Evolutionary conservation across 148 eudicot genomes (phyloP).

Genomic region (Vaccinium darrowii): DNA sequence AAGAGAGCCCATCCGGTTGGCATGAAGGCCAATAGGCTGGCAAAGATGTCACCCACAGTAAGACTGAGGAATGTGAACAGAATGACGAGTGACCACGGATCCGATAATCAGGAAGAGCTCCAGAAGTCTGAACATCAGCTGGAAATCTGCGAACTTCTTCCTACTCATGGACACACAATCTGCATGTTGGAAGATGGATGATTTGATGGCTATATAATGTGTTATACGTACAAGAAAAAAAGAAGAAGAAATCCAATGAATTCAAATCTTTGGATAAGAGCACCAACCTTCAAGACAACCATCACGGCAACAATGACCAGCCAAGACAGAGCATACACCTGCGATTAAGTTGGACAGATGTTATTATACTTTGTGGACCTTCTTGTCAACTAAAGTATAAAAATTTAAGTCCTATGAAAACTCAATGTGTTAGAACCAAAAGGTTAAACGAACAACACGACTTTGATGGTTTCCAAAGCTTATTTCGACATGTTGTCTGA

Average conservation of each 20-base stretch:
- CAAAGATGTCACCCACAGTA: conserved; percentile 23
- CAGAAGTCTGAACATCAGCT: conserved; percentile 25
- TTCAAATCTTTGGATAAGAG: background rate
- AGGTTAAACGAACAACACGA: background rate
- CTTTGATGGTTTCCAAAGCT: background rate
- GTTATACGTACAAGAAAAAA: background rate
- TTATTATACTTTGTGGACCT: background rate
- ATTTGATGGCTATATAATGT: background rate
- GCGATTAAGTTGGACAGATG: conserved; percentile 12
- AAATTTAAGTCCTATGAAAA: background rate
- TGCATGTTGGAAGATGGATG: background rate
- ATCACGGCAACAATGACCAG: conserved; percentile 70
- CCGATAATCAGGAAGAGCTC: conserved; percentile 20
- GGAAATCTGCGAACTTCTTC: conserved; percentile 19
- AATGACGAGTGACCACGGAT: conserved; percentile 10
- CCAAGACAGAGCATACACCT: conserved; percentile 83
- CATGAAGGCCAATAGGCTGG: conserved; percentile 27
- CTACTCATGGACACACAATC: conserved; percentile 29
- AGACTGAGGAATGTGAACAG: conserved; percentile 18
- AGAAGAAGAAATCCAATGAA: background rate
- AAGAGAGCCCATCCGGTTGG: conserved; percentile 34
- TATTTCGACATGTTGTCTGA: background rate
- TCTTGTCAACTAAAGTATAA: too few species aligned
- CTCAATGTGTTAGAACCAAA: background rate
- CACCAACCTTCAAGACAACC: conserved; percentile 57